Conservation (phyloP, 306 rosid species). For the Ceratonia siliqua region DNA sequence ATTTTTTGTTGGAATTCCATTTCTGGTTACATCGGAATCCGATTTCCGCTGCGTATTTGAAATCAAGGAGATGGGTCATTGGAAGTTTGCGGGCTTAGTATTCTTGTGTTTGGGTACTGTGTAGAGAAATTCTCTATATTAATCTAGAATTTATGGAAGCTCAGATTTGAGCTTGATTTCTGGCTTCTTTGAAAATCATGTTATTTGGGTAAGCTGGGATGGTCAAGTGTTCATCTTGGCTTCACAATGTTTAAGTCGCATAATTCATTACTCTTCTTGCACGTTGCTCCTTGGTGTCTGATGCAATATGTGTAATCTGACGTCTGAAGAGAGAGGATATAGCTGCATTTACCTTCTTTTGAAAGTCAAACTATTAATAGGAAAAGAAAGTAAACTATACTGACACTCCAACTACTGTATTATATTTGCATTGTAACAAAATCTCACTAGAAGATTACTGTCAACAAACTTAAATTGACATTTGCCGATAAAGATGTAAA, state of each 20-base stretch:
- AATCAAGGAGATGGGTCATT: constrained; percentile 33
- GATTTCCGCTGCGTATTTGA: constrained; percentile 25
- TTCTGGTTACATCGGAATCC: not conserved
- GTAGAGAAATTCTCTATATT: not conserved
- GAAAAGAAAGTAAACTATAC: not conserved
- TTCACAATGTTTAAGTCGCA: not conserved
- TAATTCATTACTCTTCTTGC: not conserved
- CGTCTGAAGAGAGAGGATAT: constrained; percentile 24
- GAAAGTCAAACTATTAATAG: not conserved
- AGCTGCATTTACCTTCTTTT: constrained; percentile 29
- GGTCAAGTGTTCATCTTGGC: constrained; percentile 13
- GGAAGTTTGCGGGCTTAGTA: constrained; percentile 27
- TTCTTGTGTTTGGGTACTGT: not conserved
- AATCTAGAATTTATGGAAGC: constrained; percentile 5
- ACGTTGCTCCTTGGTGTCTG: not conserved
- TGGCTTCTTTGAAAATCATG: constrained; percentile 1
- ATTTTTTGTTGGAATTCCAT: not conserved
- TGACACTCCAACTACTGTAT: not conserved
- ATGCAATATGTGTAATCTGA: not conserved
- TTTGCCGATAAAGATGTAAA: not conserved
- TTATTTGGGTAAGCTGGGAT: constrained; percentile 9
- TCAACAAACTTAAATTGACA: not conserved
- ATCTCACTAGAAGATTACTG: not conserved
- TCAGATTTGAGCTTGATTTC: constrained; percentile 26
- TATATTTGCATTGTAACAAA: not conserved